Evolutionary conservation across 73 alveolate genomes (phyloP).

Genomic region (Effrenium voratum): DNA sequence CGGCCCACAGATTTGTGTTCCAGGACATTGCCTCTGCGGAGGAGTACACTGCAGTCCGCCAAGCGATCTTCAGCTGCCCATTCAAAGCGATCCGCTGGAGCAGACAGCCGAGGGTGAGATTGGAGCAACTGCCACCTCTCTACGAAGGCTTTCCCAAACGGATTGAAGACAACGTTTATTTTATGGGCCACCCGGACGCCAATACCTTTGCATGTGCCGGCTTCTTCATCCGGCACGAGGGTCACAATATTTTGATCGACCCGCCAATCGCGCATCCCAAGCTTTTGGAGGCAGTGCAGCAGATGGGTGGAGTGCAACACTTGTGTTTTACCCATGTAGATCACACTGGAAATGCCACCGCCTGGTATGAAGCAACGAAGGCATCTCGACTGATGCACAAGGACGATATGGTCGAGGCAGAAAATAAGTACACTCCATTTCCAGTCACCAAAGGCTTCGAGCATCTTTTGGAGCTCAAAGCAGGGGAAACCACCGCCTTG

Average conservation of each 20-base stretch:
- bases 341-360: slow-evolving; percentile 19
- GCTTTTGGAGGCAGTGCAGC: slow-evolving; percentile 21
- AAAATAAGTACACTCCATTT: slow-evolving; percentile 44
- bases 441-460: slow-evolving; percentile 44
- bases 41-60: slow-evolving; percentile 49
- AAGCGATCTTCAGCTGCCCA: slow-evolving; percentile 53
- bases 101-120: slow-evolving; percentile 24
- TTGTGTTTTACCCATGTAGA: slow-evolving; percentile 23
- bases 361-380: not conserved
- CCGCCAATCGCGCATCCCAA: slow-evolving; percentile 68
- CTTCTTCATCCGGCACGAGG: not conserved
- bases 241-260: slow-evolving; percentile 30
- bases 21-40: slow-evolving; percentile 17
- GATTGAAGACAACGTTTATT: slow-evolving; percentile 32
- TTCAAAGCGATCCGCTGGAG: slow-evolving; percentile 56
- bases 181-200: slow-evolving; percentile 33
- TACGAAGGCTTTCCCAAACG: slow-evolving; percentile 52
- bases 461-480: not conserved
- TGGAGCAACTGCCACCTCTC: not conserved
- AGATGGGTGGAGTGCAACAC: slow-evolving; percentile 59
- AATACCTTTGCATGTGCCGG: slow-evolving; percentile 55
- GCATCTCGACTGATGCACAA: slow-evolving; percentile 19
- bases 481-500: slow-evolving; percentile 23
- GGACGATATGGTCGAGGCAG: slow-evolving; percentile 46
- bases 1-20: too few species aligned